Percentiles rank a stretch among this genome's conserved stretches.
phyloP scores from a whole-genome alignment of 2,329 filamentous ascomycete genomes.

The Pseudogymnoascus sp. region DNA sequence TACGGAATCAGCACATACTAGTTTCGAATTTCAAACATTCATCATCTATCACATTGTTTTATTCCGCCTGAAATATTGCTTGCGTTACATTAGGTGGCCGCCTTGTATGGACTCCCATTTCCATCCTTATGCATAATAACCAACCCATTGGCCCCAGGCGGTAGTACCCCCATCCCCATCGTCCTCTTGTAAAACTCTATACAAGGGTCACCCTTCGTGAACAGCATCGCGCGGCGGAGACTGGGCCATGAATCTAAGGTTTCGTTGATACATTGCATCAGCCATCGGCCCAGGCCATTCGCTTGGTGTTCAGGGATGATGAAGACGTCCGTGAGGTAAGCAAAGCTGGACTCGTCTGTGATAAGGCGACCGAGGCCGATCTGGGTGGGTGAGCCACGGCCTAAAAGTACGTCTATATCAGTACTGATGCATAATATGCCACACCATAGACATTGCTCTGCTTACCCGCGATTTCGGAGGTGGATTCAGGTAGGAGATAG shows the following conservation, averaged over 20 bases:
- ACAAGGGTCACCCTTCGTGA: conserved; percentile 32
- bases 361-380: conserved; percentile 54
- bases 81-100: background rate
- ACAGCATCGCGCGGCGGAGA: conserved; percentile 53
- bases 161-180: conserved; percentile 20
- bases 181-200: conserved; percentile 22
- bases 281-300: conserved; percentile 55
- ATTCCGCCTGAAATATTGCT: background rate
- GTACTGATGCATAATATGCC: conserved; percentile 5
- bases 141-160: background rate
- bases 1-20: background rate
- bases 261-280: conserved; percentile 54
- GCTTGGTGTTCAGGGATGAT: conserved; percentile 51
- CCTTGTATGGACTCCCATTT: background rate
- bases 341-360: conserved; percentile 62
- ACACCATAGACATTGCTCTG: conserved; percentile 14
- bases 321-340: conserved; percentile 63
- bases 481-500: conserved; percentile 34
- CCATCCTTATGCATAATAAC: conserved; percentile 1
- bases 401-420: background rate
- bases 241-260: conserved; percentile 47
- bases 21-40: background rate
- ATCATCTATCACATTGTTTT: background rate
- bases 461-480: conserved; percentile 24
- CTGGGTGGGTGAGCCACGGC: conserved; percentile 22